Conservation (phyloP, 2,329 filamentous ascomycete genomes). For the Hypocreales sp. region DNA sequence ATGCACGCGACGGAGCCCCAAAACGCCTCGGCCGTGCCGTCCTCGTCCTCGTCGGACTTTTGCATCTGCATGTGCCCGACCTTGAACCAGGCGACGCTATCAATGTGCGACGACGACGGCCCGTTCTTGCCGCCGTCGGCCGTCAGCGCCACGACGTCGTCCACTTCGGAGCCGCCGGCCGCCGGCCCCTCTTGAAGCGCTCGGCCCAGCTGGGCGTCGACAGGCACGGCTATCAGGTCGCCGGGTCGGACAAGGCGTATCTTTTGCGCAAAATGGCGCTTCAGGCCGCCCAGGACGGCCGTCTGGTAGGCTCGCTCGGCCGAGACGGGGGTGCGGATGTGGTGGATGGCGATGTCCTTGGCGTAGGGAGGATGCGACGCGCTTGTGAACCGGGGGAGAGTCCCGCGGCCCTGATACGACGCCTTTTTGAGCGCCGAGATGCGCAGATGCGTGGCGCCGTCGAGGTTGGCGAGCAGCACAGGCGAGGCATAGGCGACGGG, state of each 20-base stretch:
- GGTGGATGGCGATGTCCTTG: constrained; percentile 71
- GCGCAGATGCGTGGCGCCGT: constrained; percentile 61
- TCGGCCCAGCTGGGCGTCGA: constrained; percentile 73
- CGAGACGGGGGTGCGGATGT: constrained; percentile 77
- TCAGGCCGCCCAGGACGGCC: constrained; percentile 71
- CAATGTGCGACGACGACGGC: constrained; percentile 20
- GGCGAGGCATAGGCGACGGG: constrained; percentile 66
- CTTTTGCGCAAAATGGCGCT: constrained; percentile 74
- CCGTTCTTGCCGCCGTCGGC: constrained; percentile 17
- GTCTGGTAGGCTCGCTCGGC: constrained; percentile 76
- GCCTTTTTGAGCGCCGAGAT: constrained; percentile 52
- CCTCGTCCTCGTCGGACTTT: constrained; percentile 37
- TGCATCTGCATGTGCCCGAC: constrained; percentile 56
- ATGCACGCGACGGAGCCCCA: constrained; percentile 84
- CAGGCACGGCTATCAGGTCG: constrained; percentile 75
- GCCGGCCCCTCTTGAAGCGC: constrained; percentile 59
- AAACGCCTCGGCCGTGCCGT: constrained; percentile 46
- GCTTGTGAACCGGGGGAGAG: constrained; percentile 38
- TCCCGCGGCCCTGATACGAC: constrained; percentile 31
- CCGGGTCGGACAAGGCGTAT: constrained; percentile 71
- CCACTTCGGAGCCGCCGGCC: constrained; percentile 48
- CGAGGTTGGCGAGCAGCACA: constrained; percentile 72
- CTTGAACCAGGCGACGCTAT: constrained; percentile 79
- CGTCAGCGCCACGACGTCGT: constrained; percentile 49
- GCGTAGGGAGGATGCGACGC: constrained; percentile 42